Evolutionary conservation across 2,329 filamentous ascomycete species (phyloP), one percentile per base, ranked within the genome.

Genomic region (Aureobasidium pullulans): DNA sequence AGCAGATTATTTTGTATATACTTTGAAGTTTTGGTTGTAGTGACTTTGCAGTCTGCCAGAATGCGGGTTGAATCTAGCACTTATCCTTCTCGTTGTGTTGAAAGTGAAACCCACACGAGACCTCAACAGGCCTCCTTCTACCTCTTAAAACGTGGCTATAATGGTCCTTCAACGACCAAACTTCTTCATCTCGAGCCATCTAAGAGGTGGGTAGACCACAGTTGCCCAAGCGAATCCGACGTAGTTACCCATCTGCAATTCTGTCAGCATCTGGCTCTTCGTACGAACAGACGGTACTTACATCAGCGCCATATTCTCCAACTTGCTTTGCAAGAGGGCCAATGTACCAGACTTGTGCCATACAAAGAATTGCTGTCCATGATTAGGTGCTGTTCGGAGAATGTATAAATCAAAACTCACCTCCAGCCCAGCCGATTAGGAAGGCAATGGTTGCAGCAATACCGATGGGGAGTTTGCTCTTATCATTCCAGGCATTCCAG

Each of bases 331-430:
- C 83, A 60, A 87, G 71, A 0, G 85, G 85, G 1, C 86, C 85
- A 61, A 83, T 80, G 69, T 85, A 89, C 81, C 84, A 89, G 3
- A 82, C 80, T 73, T 89, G 85, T 23, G 82, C 82, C 85, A 88
- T 88, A 61, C 79, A 85, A 47, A 88, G 68, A 31, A 89, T 79
- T 36, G 60, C 53, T 57, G 15, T 11, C 2, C 0, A 7, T 8
- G 8, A 15, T 57, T 15, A 57, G 42, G 0, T 84, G 6, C 6
- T 19, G 19, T 28, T 13, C 9, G 11, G 4, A 6, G 19, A 1
- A 47, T 5, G n/a, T 1, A 9, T 6, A 3, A 7, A 39, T 19
- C 5, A 15, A 28, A 6, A 57, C 53, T 47, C 23, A 57, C 53
- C 80, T 8, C 85, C 84, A 9, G 77, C 78, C 84, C 85, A 88